Evolutionary conservation across 75 land plant species (phyloP).

Genomic region (Larix kaempferi): DNA sequence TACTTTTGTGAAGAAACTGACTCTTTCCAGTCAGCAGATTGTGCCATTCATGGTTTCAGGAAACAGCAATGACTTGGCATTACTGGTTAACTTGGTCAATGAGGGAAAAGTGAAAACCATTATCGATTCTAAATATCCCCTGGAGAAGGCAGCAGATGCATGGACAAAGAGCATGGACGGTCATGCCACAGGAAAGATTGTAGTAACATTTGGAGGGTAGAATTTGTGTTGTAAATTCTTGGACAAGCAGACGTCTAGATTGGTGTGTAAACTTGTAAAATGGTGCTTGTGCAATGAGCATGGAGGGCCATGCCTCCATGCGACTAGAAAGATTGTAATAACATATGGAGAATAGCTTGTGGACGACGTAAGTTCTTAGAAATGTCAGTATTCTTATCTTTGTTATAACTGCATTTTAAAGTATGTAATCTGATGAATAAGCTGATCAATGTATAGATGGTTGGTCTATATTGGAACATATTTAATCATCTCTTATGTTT

Average conservation of each 20-base stretch:
- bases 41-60: conserved; percentile 35
- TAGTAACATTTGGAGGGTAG: conserved; percentile 17
- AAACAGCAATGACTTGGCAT: conserved; percentile 31
- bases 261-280: not conserved
- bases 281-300: not conserved
- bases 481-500: too few relatives aligned
- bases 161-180: conserved; percentile 65
- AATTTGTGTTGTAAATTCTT: not conserved
- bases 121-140: conserved; percentile 41
- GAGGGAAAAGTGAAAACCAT: conserved; percentile 56
- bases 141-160: conserved; percentile 52
- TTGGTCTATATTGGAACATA: too few relatives aligned
- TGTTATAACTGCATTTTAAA: too few relatives aligned
- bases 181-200: conserved; percentile 66
- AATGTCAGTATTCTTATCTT: too few relatives aligned
- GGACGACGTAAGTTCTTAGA: too few relatives aligned
- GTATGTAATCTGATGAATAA: too few relatives aligned
- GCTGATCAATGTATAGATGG: too few relatives aligned
- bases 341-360: not conserved
- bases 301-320: not conserved
- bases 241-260: not conserved
- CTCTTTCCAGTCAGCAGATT: conserved; percentile 54
- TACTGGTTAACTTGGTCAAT: conserved; percentile 29
- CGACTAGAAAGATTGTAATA: conserved; percentile 11
- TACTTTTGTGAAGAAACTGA: conserved; percentile 34